Evolutionary conservation across 257 asterid genomes (phyloP).

Genomic region (Plantago elongata): DNA sequence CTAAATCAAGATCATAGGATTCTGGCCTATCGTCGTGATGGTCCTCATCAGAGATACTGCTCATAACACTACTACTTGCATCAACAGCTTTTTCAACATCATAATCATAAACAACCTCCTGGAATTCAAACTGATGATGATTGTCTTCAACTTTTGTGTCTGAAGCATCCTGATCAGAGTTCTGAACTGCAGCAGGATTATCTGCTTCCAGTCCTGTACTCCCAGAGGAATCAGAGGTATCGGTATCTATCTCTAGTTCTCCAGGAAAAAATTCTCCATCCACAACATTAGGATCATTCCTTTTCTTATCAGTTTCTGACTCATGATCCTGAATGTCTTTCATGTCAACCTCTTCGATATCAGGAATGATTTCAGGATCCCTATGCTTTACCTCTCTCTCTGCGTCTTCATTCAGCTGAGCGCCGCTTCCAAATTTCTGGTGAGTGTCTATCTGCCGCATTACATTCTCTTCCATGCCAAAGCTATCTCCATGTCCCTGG

Average conservation of each 20-base stretch:
- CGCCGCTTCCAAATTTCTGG: constrained; percentile 26
- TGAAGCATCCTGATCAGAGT: constrained; percentile 26
- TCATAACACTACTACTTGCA: constrained; percentile 22
- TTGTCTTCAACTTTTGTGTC: constrained; percentile 15
- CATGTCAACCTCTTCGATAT: constrained; percentile 24
- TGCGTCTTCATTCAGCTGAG: constrained; percentile 28
- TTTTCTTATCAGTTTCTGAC: constrained; percentile 29
- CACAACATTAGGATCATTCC: constrained; percentile 23
- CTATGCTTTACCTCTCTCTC: constrained; percentile 22
- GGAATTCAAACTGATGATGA: constrained; percentile 17
- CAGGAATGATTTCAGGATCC: constrained; percentile 21
- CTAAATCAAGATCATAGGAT: constrained; percentile 26
- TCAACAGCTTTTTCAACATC: constrained; percentile 31
- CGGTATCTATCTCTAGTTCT: constrained; percentile 26
- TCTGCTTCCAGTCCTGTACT: constrained; percentile 26
- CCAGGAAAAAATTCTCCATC: constrained; percentile 28
- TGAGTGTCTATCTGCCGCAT: constrained; percentile 25
- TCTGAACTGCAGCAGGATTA: constrained; percentile 26
- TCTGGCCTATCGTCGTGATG: constrained; percentile 19
- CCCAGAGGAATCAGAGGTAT: constrained; percentile 20
- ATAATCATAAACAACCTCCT: constrained; percentile 31
- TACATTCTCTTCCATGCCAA: constrained; percentile 36
- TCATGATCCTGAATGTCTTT: constrained; percentile 25
- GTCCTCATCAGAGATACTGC: constrained; percentile 24
- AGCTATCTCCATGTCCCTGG: constrained; percentile 21